These are phyloP conservation scores for Diospyros lotus DNA, from an alignment of 148 eudicot genomes.

Conservation along the genomic window DNA sequence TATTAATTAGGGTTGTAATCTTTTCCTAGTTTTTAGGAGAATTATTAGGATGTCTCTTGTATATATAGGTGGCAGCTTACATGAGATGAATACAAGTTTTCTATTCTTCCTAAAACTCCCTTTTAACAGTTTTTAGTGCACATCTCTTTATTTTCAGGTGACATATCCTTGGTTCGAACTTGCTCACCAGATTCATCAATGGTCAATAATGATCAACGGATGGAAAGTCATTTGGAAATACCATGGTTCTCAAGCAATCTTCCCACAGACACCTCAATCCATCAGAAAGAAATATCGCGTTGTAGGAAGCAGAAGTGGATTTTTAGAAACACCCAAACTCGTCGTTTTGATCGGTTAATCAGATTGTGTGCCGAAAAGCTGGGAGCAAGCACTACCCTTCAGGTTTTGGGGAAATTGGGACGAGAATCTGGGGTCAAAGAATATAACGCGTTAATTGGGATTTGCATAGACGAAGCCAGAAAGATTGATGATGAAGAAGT, in stretches of 20 bases:
- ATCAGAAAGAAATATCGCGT: slow-evolving; percentile 51
- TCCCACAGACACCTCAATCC: slow-evolving; percentile 28
- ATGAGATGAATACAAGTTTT: too few relatives aligned
- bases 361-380: slow-evolving; percentile 46
- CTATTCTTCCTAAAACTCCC: too few relatives aligned
- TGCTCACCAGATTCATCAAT: slow-evolving; percentile 18
- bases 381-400: slow-evolving; percentile 54
- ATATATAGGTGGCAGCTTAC: too few relatives aligned
- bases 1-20: too few relatives aligned
- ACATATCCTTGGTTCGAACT: slow-evolving; percentile 12
- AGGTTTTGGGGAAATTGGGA: slow-evolving; percentile 60
- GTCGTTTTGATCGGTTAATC: slow-evolving; percentile 45
- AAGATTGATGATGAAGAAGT: slow-evolving; percentile 53
- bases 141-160: slow-evolving; percentile 19
- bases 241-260: slow-evolving; percentile 36
- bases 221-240: slow-evolving; percentile 20
- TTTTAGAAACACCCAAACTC: slow-evolving; percentile 44
- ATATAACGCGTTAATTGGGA: slow-evolving; percentile 48
- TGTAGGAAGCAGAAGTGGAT: slow-evolving; percentile 69
- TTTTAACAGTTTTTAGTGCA: too few relatives aligned
- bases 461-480: slow-evolving; percentile 60
- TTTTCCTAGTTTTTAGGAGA: too few relatives aligned
- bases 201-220: slow-evolving; percentile 12
- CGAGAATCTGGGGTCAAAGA: slow-evolving; percentile 72
- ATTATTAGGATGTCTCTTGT: too few relatives aligned